phyloP scores from a whole-genome alignment of 257 asterid genomes.

The Linaria vulgaris region DNA sequence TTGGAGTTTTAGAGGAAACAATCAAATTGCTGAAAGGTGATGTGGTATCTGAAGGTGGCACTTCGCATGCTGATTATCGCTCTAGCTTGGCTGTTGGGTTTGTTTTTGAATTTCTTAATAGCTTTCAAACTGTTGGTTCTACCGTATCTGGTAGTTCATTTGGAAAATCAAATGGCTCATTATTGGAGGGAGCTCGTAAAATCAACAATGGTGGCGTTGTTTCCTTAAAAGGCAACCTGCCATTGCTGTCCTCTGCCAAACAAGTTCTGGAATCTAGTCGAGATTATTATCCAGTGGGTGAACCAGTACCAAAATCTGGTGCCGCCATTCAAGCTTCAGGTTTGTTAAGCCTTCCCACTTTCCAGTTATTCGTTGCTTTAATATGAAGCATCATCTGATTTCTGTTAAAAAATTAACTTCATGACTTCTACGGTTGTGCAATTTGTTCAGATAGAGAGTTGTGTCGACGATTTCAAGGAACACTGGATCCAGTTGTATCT shows the following conservation, averaged over 20 bases:
- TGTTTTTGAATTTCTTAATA: constrained; percentile 54
- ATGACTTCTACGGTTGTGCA: constrained; percentile 38
- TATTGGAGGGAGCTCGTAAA: constrained; percentile 7
- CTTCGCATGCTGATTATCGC: constrained; percentile 49
- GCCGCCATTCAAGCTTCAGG: constrained; percentile 75
- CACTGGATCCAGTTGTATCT: background rate
- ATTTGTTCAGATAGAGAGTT: constrained; percentile 36
- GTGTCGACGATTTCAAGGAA: constrained; percentile 14
- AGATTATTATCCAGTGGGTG: constrained; percentile 70
- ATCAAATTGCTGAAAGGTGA: constrained; percentile 43
- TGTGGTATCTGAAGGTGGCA: constrained; percentile 54
- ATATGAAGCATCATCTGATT: background rate
- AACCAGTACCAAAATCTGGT: constrained; percentile 54
- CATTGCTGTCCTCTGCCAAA: constrained; percentile 53
- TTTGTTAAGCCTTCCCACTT: constrained; percentile 28
- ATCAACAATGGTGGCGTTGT: constrained; percentile 14
- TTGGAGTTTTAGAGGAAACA: constrained; percentile 42
- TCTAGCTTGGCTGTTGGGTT: constrained; percentile 59
- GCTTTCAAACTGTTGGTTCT: constrained; percentile 25
- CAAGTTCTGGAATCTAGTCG: constrained; percentile 51
- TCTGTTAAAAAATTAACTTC: background rate
- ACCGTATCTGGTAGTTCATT: constrained; percentile 10
- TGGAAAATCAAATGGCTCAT: background rate
- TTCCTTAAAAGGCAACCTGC: constrained; percentile 22
- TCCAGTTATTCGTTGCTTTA: background rate